phyloP scores from a whole-genome alignment of 805 yeast species.

The Lipomyces kockii region DNA sequence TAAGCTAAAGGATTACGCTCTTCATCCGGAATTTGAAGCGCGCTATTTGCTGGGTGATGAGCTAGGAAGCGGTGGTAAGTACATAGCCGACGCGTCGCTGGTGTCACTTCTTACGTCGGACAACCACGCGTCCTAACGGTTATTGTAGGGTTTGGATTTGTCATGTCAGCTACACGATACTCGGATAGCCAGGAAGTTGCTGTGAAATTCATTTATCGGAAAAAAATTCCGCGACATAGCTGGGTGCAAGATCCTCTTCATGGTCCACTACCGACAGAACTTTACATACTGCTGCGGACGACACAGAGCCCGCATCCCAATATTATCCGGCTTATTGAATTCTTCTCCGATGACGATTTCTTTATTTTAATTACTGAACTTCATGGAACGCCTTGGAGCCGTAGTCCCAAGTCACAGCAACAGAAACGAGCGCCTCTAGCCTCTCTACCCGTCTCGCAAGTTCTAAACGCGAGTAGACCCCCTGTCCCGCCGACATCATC shows the following conservation, averaged over 20 bases:
- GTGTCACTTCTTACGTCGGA: not conserved
- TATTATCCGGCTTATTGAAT: conserved; percentile 28
- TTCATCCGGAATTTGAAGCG: conserved; percentile 27
- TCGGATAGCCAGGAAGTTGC: conserved; percentile 26
- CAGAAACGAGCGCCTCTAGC: conserved; percentile 18
- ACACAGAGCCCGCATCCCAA: conserved; percentile 28
- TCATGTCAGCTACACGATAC: conserved; percentile 32
- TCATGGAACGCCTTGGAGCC: conserved; percentile 36
- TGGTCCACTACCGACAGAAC: conserved; percentile 33
- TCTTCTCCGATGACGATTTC: conserved; percentile 28
- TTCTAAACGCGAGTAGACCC: conserved; percentile 4
- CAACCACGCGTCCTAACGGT: conserved; percentile 1
- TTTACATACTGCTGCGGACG: conserved; percentile 26
- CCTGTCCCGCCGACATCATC: not conserved
- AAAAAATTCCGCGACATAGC: conserved; percentile 26
- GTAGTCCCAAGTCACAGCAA: conserved; percentile 14
- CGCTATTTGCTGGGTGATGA: conserved; percentile 31
- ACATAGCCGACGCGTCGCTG: not conserved
- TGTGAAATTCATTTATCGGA: conserved; percentile 33
- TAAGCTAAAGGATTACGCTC: conserved; percentile 20
- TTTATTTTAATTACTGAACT: conserved; percentile 32
- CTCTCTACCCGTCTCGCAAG: conserved; percentile 2
- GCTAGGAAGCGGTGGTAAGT: conserved; percentile 35
- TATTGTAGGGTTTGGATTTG: conserved; percentile 34
- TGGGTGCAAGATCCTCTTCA: conserved; percentile 27